These are phyloP conservation scores for Sindora glabra DNA, from an alignment of 306 rosid species.

Conservation along the genomic window DNA sequence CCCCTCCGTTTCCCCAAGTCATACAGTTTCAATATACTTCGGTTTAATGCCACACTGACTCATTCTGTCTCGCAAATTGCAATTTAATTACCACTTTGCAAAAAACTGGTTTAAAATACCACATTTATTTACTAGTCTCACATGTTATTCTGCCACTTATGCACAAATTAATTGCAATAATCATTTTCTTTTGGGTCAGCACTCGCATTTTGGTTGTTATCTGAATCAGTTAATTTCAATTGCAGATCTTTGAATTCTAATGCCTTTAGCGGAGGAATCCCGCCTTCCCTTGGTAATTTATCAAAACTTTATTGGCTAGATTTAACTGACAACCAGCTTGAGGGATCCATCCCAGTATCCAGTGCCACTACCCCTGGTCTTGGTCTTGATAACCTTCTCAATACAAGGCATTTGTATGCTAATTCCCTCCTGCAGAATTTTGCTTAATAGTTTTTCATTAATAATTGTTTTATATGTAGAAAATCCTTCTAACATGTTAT, in stretches of 20 bases:
- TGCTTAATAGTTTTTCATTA: background rate
- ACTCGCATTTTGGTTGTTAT: background rate
- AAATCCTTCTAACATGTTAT: conserved; percentile 1
- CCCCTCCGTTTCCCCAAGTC: background rate
- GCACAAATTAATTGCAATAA: too few species aligned
- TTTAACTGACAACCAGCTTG: conserved; percentile 33
- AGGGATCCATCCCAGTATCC: conserved; percentile 38
- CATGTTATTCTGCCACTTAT: too few species aligned
- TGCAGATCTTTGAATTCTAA: conserved; percentile 43
- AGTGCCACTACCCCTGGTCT: conserved; percentile 35
- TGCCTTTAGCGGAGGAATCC: conserved; percentile 26
- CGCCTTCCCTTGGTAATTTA: conserved; percentile 40
- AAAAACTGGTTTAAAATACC: too few species aligned
- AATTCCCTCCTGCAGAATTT: conserved; percentile 5
- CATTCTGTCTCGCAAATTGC: too few species aligned
- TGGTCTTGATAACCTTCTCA: conserved; percentile 35
- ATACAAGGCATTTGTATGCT: conserved; percentile 38
- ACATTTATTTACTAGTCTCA: too few species aligned
- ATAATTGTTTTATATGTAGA: background rate
- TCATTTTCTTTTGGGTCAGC: background rate
- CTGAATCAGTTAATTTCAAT: conserved; percentile 7
- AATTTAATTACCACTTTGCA: too few species aligned
- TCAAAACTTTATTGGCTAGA: conserved; percentile 33
- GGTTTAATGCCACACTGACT: too few species aligned
- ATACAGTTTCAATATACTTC: background rate